Base-by-base conservation (phyloP, 1,139 yeast species). In the Blastobotrys malaysiensis region DNA sequence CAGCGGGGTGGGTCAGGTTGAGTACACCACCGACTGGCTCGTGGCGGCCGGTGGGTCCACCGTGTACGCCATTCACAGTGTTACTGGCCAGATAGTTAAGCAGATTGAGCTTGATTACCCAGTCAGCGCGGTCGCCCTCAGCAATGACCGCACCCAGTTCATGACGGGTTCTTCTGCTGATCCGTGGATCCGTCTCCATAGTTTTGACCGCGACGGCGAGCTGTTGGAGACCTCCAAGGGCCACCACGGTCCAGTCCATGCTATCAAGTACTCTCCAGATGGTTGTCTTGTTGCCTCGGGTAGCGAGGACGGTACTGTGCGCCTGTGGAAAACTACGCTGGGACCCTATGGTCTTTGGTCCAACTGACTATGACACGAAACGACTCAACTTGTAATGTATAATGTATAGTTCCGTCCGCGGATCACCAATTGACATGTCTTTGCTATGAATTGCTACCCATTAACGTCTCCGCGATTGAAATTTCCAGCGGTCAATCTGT, bases 221-320 rank as follows among this genome's bases (percentile, higher is more conserved):
- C 60, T 66, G 20, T 52, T 66, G 21, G 72, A 67, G 49, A 65
- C 65, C 19, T 58, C 55, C 49, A 69, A 67, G 50, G 73, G 71
- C 4, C 75, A 71, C 50, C 74, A 71, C 55, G 75, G 75, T 1
- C 74, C 75, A 0, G 73, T 71, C 9, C 74, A 71, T 55, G 63
- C 72, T 2, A 63, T 69, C 1, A 57, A 66, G 26, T 71, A 63
- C 53, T 69, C 73, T 9, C 74, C 74, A 2, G 73, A 71, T 51
- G 72, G 73, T 1, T 58, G 62, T 21, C 48, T 71, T 16, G 64
- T 78, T 58, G 89, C 86, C 0, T 80, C 88, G 0, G 90, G 89
- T 47, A 79, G 87, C 2, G 83, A 81, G 55, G 90, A 85, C 63
- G 89, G 89, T 9, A 71, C 84, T 2, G 83, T 84, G 16, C 71